phyloP scores from a whole-genome alignment of 148 eudicot genomes.

The Camellia sinensis region DNA sequence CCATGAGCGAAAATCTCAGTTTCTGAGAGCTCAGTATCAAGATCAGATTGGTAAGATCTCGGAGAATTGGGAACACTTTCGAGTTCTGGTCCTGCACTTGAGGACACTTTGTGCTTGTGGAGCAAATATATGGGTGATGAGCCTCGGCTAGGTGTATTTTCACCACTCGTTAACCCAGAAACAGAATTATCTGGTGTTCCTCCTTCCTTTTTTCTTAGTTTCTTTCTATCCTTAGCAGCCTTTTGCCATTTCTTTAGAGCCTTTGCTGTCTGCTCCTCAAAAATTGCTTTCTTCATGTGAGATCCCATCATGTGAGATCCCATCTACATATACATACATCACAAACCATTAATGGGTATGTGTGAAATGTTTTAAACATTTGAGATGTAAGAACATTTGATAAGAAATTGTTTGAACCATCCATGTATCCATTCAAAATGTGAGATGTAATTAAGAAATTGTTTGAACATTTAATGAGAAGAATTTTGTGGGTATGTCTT shows the following conservation, averaged over 20 bases:
- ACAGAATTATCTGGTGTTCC: background rate
- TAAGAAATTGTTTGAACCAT: too few relatives aligned
- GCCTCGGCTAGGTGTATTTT: conserved; percentile 24
- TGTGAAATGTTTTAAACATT: too few relatives aligned
- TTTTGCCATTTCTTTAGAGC: conserved; percentile 39
- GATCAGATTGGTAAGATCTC: conserved; percentile 2
- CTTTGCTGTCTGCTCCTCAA: conserved; percentile 38
- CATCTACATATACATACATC: conserved; percentile 19
- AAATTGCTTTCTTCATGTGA: conserved; percentile 38
- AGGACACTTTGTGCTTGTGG: conserved; percentile 4
- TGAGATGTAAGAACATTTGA: too few relatives aligned
- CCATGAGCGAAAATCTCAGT: conserved; percentile 15
- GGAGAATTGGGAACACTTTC: conserved; percentile 26
- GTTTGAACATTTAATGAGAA: too few relatives aligned
- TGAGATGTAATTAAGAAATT: background rate
- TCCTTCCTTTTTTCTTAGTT: conserved; percentile 14
- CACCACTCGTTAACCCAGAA: conserved; percentile 10
- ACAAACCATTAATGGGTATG: background rate
- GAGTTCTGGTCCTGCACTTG: conserved; percentile 3
- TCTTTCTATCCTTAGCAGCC: conserved; percentile 32
- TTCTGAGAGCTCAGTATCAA: conserved; percentile 13
- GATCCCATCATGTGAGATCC: conserved; percentile 52
- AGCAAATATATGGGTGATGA: conserved; percentile 35
- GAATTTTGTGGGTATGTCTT: too few relatives aligned
- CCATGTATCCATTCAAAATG: background rate